phyloP scores from a whole-genome alignment of 1,284 basidiomycete genomes.

The Boletus hoseneyae region DNA sequence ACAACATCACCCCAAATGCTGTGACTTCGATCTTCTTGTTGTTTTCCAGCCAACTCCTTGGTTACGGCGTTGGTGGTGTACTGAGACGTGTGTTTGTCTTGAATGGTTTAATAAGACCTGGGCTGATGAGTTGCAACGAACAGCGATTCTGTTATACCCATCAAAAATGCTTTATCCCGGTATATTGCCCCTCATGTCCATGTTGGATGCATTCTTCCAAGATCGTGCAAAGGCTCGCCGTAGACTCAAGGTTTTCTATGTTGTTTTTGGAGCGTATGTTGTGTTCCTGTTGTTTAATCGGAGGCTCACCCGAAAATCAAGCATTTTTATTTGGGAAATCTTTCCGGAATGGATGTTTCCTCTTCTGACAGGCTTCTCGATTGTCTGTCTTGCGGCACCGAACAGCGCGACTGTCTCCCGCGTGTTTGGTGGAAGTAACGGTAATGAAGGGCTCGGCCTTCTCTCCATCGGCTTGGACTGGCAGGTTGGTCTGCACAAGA shows the following conservation, averaged over 20 bases:
- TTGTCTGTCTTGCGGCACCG: too few relatives aligned
- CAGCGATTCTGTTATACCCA: slow-evolving; percentile 55
- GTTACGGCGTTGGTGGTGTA: slow-evolving; percentile 60
- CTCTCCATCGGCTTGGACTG: slow-evolving; percentile 56
- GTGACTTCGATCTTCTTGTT: slow-evolving; percentile 55
- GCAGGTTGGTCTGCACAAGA: slow-evolving; percentile 32
- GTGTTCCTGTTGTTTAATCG: background rate
- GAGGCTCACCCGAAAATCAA: slow-evolving; percentile 9
- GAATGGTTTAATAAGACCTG: background rate
- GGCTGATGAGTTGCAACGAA: slow-evolving; percentile 18
- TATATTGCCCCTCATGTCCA: slow-evolving; percentile 47
- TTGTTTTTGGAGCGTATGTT: slow-evolving; percentile 42
- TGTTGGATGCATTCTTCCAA: slow-evolving; percentile 47
- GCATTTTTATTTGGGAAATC: slow-evolving; percentile 51
- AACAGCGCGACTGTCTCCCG: too few relatives aligned
- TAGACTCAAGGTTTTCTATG: slow-evolving; percentile 48
- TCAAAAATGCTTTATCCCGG: slow-evolving; percentile 62
- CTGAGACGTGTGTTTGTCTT: slow-evolving; percentile 40
- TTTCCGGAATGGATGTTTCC: slow-evolving; percentile 47
- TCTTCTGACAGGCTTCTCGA: too few relatives aligned
- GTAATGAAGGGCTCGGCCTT: too few relatives aligned
- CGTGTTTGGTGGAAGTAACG: too few relatives aligned
- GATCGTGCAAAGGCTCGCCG: slow-evolving; percentile 43
- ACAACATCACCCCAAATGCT: slow-evolving; percentile 53
- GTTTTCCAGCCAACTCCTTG: slow-evolving; percentile 59